Percentiles rank a stretch among this genome's conserved stretches.
Conservation (phyloP, 1,139 yeast genomes). For the Saccharomyces uvarum region DNA sequence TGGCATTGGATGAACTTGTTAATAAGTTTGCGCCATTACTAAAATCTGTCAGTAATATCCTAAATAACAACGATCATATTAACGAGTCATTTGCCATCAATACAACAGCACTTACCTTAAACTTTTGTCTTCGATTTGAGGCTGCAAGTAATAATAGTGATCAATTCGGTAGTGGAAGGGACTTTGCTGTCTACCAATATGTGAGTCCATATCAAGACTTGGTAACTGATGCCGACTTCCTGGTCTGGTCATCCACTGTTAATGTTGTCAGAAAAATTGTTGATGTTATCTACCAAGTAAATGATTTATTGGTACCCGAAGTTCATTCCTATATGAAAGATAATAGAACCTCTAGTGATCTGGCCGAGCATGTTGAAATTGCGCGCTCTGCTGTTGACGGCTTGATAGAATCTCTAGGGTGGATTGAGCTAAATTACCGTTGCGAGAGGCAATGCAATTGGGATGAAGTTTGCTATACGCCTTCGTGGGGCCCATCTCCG, state of each 20-base stretch:
- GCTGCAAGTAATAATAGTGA: conserved; percentile 5
- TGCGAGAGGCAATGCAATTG: conserved; percentile 38
- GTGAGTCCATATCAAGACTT: conserved; percentile 37
- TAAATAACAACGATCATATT: conserved; percentile 10
- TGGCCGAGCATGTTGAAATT: conserved; percentile 4
- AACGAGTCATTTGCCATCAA: conserved; percentile 26
- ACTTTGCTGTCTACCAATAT: conserved; percentile 38
- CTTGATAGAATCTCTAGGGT: conserved; percentile 31
- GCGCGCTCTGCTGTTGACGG: conserved; percentile 14
- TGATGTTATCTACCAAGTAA: conserved; percentile 33
- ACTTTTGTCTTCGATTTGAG: conserved; percentile 38
- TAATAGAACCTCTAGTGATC: conserved; percentile 2
- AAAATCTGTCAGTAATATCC: conserved; percentile 34
- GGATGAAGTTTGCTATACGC: conserved; percentile 45
- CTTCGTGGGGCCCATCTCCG: conserved; percentile 56
- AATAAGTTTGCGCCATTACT: conserved; percentile 45
- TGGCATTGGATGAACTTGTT: conserved; percentile 39
- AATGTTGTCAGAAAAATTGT: conserved; percentile 35
- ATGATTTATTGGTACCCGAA: conserved; percentile 23
- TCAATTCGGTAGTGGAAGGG: conserved; percentile 11
- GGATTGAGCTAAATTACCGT: conserved; percentile 38
- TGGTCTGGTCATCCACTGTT: conserved; percentile 42
- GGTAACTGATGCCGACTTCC: conserved; percentile 35
- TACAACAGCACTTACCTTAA: conserved; percentile 34
- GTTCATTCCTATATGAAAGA: conserved; percentile 23